These are phyloP conservation scores for Cercospora sp. DNA, from an alignment of 2,329 filamentous ascomycete genomes.

Conservation along the genomic window DNA sequence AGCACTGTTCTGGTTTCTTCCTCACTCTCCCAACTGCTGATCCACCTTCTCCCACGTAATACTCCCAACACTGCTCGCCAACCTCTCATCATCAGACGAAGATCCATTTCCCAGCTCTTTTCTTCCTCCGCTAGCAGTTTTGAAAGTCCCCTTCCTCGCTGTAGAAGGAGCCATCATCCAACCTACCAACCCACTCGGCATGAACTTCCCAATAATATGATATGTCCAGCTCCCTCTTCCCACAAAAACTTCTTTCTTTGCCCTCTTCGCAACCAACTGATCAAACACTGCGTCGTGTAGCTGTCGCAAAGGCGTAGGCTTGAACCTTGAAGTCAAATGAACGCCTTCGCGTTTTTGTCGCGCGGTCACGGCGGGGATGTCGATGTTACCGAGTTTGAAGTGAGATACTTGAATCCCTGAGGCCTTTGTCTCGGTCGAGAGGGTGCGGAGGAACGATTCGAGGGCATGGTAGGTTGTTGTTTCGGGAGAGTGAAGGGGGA, in stretches of 20 bases:
- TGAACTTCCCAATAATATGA: conserved; percentile 78
- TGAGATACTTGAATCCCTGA: conserved; percentile 79
- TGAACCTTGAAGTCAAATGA: conserved; percentile 31
- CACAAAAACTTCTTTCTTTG: conserved; percentile 68
- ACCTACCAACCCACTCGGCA: conserved; percentile 74
- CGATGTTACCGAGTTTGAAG: conserved; percentile 87
- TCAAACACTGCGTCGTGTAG: conserved; percentile 90
- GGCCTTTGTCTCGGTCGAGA: conserved; percentile 75
- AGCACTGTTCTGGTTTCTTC: background rate
- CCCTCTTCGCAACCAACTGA: conserved; percentile 68
- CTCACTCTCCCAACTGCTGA: conserved; percentile 23
- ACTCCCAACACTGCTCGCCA: conserved; percentile 46
- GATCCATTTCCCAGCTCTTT: background rate
- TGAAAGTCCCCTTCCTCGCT: conserved; percentile 10
- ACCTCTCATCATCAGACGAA: conserved; percentile 30
- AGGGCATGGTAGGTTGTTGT: conserved; percentile 82
- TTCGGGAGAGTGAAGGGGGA: conserved; percentile 81
- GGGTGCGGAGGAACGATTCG: conserved; percentile 78
- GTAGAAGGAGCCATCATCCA: conserved; percentile 80
- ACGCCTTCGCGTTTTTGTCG: conserved; percentile 44
- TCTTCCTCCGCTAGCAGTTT: background rate
- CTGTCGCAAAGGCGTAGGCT: conserved; percentile 66
- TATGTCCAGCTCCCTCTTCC: conserved; percentile 84
- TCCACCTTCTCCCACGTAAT: conserved; percentile 52
- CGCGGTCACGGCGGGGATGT: conserved; percentile 66